phyloP scores from a whole-genome alignment of 108 stramenopile genomes.

The Schizochytrium sp. region DNA sequence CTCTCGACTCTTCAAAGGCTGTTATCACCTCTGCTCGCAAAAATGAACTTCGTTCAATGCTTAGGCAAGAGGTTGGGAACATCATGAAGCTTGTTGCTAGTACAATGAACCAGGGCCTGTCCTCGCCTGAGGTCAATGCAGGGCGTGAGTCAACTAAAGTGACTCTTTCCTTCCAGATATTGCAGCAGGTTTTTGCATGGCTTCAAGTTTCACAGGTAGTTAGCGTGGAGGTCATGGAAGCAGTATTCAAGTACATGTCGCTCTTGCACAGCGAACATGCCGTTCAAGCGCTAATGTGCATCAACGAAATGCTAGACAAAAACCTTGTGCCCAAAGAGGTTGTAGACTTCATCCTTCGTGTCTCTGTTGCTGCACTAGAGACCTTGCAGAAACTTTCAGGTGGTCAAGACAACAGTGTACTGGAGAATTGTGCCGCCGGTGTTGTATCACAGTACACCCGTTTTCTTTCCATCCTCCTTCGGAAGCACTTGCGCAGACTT shows the following conservation, averaged over 20 bases:
- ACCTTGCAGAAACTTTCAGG: slow-evolving; percentile 12
- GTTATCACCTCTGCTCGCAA: slow-evolving; percentile 21
- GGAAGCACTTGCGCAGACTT: slow-evolving; percentile 18
- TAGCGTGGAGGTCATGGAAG: slow-evolving; percentile 18
- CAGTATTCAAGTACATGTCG: slow-evolving; percentile 30
- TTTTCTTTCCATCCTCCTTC: slow-evolving; percentile 20
- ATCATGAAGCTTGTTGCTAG: neutral
- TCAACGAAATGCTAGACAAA: slow-evolving; percentile 55
- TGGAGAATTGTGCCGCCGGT: slow-evolving; percentile 4
- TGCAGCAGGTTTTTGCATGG: slow-evolving; percentile 28
- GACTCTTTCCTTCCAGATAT: neutral
- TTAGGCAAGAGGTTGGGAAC: neutral
- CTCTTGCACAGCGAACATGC: neutral
- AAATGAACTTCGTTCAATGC: neutral
- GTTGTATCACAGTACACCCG: slow-evolving; percentile 44
- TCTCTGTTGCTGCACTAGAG: slow-evolving; percentile 22
- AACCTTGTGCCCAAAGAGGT: slow-evolving; percentile 15
- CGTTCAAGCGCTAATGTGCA: slow-evolving; percentile 57
- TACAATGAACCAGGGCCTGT: neutral
- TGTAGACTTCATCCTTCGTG: neutral
- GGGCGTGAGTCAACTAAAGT: neutral
- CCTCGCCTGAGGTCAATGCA: neutral
- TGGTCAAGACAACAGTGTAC: neutral
- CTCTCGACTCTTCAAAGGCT: neutral
- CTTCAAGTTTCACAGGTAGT: neutral